Evolutionary conservation across 2,329 filamentous ascomycete genomes (phyloP).

Genomic region (Exophiala mesophila): DNA sequence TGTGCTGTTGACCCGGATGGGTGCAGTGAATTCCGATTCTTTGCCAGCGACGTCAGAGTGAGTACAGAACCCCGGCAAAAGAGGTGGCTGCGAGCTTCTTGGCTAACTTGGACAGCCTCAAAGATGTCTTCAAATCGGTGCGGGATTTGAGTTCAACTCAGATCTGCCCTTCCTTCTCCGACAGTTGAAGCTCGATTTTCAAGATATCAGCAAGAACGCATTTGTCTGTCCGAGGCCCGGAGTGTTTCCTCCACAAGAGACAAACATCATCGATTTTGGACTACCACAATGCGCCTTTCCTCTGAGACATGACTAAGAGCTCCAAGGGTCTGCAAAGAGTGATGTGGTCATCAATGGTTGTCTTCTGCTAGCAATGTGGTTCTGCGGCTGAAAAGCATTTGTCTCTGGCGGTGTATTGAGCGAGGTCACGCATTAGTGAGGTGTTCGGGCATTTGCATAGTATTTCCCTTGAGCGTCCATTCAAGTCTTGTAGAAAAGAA

Average conservation of each 20-base stretch:
- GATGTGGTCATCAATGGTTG: too few species aligned
- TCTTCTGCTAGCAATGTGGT: too few species aligned
- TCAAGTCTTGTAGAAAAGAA: too few species aligned
- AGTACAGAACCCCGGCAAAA: background rate
- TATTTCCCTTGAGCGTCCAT: too few species aligned
- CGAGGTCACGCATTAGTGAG: too few species aligned
- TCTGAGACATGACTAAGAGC: too few species aligned
- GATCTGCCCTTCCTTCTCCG: background rate
- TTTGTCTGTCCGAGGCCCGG: background rate
- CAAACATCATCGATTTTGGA: background rate
- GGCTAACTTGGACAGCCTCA: background rate
- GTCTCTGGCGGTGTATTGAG: too few species aligned
- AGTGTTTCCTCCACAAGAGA: background rate
- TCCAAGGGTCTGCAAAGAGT: too few species aligned
- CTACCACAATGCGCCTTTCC: background rate
- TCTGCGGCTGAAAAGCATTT: too few species aligned
- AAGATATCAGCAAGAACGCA: background rate
- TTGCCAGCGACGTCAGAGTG: background rate
- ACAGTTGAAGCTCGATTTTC: background rate
- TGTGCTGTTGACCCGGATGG: too few species aligned
- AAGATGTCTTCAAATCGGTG: background rate
- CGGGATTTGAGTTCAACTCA: background rate
- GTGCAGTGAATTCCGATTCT: background rate
- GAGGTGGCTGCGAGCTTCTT: background rate
- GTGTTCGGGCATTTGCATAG: too few species aligned